A percentile compares a stretch with the other conserved stretches of the same genome.
Evolutionary conservation across 352 stramenopile species (phyloP).

Genomic region (Phytophthora multivora): DNA sequence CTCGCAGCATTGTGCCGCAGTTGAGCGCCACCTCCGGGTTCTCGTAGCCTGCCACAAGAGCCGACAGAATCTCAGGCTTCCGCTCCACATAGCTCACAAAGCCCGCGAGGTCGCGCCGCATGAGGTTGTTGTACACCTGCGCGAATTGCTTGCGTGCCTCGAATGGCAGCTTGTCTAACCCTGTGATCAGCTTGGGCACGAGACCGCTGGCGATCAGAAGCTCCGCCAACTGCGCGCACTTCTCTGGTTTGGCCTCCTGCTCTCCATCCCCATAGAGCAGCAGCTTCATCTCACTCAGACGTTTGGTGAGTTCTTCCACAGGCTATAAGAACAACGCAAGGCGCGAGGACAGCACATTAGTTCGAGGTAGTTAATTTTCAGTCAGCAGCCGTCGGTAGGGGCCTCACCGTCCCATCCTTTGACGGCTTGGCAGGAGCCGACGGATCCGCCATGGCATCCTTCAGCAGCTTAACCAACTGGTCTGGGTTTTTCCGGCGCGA

Average conservation of each 20-base stretch:
- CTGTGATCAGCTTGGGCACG: conserved; percentile 71
- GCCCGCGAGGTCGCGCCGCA: conserved; percentile 80
- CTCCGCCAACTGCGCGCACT: conserved; percentile 77
- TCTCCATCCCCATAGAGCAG: conserved; percentile 57
- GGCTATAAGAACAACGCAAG: conserved; percentile 19
- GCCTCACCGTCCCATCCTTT: conserved; percentile 63
- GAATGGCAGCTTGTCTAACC: conserved; percentile 80
- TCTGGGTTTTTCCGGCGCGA: conserved; percentile 80
- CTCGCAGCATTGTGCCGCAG: conserved; percentile 90
- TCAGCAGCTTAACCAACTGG: conserved; percentile 83
- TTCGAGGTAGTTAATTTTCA: conserved; percentile 3
- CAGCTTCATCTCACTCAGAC: conserved; percentile 56
- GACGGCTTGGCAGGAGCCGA: conserved; percentile 50
- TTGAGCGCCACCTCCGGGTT: conserved; percentile 89
- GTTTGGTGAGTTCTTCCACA: conserved; percentile 79
- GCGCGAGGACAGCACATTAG: neutral
- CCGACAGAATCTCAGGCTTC: conserved; percentile 74
- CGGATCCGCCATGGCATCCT: conserved; percentile 68
- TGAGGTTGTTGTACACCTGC: conserved; percentile 91
- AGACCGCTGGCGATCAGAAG: conserved; percentile 73
- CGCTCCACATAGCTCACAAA: conserved; percentile 85
- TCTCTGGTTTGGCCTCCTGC: conserved; percentile 78
- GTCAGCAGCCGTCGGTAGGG: neutral
- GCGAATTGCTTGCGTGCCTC: conserved; percentile 87
- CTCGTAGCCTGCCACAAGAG: conserved; percentile 84